Base-by-base conservation (phyloP, 768 basidiomycete species). In the Tricholoma sp. region DNA sequence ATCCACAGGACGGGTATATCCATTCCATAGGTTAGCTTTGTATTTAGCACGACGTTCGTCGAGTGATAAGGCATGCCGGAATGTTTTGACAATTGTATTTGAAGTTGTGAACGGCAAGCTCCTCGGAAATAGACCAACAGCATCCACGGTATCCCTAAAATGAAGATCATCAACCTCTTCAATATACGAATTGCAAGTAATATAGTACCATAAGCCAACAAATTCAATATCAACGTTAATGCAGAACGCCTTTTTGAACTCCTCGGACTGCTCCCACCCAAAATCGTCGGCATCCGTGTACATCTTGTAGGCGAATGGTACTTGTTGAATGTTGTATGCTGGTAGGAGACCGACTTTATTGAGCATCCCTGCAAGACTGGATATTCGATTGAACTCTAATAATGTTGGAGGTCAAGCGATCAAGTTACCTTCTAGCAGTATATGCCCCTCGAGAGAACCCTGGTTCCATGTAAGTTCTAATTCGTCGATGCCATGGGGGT, bases 71-170 rank as follows among this genome's bases (percentile, higher is more conserved):
- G 84, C 85, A 49, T 89, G 86, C n/a, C 86, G 76, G 68, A 87
- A 84, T 11, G 79, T 76, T 2, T 74, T 74, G 48, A 85, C 79
- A 58, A 80, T 79, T 8, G 74, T 76, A 49, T 84, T 82, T 2
- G 80, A 79, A 1, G 74, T 77, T 1, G 80, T 80, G 63, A 86
- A 85, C 0, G 85, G 85, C 4, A 85, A 73, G 3, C 79, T 70
- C 24, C 74, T 74, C 1, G 77, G 75, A 49, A 83, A 68, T 39
- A 82, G 52, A 8, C 84, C 84, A 15, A 86, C 82, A 0, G 85
- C 85, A 15, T 80, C 79, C 4, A 88, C 85, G 1, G 84, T 86
- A 60, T 88, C 86, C 83, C 85, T 86, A 53, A 29, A n/a, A n/a
- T 17, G 4, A n/a, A 6, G 8, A 41, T 6, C 3, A 41, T 41